Evolutionary conservation across 768 basidiomycete genomes (phyloP).

Genomic region (Pulveroboletus ravenelii): DNA sequence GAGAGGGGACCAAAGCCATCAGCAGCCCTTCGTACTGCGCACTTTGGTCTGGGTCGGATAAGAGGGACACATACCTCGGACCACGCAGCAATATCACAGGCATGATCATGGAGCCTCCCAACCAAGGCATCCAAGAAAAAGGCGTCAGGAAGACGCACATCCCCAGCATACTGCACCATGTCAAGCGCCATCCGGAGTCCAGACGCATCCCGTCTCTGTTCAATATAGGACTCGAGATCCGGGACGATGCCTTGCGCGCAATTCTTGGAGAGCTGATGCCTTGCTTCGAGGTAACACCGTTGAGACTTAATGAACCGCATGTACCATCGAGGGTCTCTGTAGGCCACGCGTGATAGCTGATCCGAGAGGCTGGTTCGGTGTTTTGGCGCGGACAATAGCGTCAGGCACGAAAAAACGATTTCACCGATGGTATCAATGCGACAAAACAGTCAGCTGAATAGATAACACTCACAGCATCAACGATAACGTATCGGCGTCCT

Average conservation of each 20-base stretch:
- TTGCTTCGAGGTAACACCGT: conserved; percentile 31
- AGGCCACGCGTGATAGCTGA: conserved; percentile 33
- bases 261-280: conserved; percentile 26
- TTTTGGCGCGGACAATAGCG: not conserved
- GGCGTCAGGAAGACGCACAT: conserved; percentile 36
- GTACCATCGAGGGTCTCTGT: conserved; percentile 38
- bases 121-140: conserved; percentile 26
- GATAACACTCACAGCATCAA: conserved; percentile 20
- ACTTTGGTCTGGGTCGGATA: no score
- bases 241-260: conserved; percentile 25
- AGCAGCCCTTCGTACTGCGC: not conserved
- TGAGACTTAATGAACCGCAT: conserved; percentile 38
- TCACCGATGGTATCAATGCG: not conserved
- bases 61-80: conserved; percentile 41
- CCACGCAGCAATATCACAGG: conserved; percentile 48
- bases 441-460: not conserved
- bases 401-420: conserved; percentile 6
- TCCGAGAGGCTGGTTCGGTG: conserved; percentile 34
- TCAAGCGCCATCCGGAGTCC: conserved; percentile 48
- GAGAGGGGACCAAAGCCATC: not conserved
- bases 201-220: conserved; percentile 42
- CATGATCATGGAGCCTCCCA: conserved; percentile 34
- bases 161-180: conserved; percentile 49
- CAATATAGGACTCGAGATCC: conserved; percentile 44
- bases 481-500: conserved; percentile 13